Conservation (phyloP, 768 basidiomycete species). For the Hypholoma fasciculare region DNA sequence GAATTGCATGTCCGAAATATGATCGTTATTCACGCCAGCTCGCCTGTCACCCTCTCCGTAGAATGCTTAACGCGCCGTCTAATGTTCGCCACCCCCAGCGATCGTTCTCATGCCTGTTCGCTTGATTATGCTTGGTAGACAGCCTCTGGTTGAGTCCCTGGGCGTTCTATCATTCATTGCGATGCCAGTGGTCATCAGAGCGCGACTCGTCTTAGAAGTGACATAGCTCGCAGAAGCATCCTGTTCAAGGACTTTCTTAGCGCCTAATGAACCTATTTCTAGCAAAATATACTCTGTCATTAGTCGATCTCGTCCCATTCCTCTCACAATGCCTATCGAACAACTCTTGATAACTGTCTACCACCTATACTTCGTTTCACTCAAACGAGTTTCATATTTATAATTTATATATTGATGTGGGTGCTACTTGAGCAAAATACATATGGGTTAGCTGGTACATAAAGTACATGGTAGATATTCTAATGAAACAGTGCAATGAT, state of each 20-base stretch:
- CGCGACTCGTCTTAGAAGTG: no score
- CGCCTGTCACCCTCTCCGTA: slow-evolving; percentile 6
- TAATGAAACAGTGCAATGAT: slow-evolving; percentile 14
- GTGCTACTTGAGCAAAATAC: slow-evolving; percentile 10
- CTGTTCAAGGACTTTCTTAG: no score
- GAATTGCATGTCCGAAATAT: slow-evolving; percentile 7
- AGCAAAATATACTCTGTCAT: background rate
- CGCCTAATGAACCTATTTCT: background rate
- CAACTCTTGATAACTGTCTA: no score
- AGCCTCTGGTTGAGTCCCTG: background rate
- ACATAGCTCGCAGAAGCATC: background rate
- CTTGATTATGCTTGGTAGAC: slow-evolving; percentile 6
- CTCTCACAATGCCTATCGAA: no score
- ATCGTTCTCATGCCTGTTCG: slow-evolving; percentile 7
- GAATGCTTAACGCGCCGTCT: background rate
- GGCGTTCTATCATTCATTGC: background rate
- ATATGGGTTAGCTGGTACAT: slow-evolving; percentile 12
- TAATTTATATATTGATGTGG: slow-evolving; percentile 5
- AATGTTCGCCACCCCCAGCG: background rate
- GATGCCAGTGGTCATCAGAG: background rate
- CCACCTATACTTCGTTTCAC: no score
- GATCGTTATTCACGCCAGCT: slow-evolving; percentile 10
- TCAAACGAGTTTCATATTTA: background rate
- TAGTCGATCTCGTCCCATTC: no score
- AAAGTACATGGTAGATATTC: slow-evolving; percentile 11